Evolutionary conservation across 805 yeast species (phyloP), one percentile per base, ranked within the genome.

Genomic region (Saturnispora kantuleensis): DNA sequence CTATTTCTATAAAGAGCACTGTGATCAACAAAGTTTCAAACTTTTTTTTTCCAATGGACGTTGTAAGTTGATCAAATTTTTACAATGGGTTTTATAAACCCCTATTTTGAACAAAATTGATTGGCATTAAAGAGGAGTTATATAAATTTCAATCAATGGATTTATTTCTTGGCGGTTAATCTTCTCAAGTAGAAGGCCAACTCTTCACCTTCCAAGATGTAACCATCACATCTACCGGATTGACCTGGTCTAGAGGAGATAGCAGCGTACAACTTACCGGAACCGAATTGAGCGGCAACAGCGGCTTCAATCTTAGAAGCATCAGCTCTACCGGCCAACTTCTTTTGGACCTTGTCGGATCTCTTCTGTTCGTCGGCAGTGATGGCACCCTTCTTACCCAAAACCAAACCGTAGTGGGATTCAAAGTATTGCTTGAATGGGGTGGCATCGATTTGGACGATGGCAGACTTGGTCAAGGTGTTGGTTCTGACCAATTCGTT

Each of bases 231-330:
- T 80, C 98, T 94, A 76, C 98, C 98, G 60, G 95, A 84, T 82
- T 93, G 98, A 75, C 98, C 98, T 73, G 98, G 98, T 82, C 98
- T 88, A 50, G 98, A 93, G 59, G 98, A 88, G 70, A 93, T 87
- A 72, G 78, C 79, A 73, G 98, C 98, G 81, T 93, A 93, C 67
- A 93, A 84, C 77, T 90, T 89, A 81, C 98, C 98, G 63, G 97
- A 88, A 73, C 83, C 82, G 84, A 93, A 93, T 80, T 93, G 98
- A 66, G 90, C 68, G 68, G 87, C 90, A 63, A 93, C 90, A 65
- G 96, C 81, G 57, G 77, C 70, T 76, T 89, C 96, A 64, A 88
- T 77, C 76, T 80, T 77, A 63, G 97, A 80, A 56, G 74, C 68
- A 56, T 78, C 74, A 66, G 94, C 79, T 81, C 98, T 87, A 55